Evolutionary conservation across 2,329 filamentous ascomycete genomes (phyloP).

Genomic region (Monosporascus sp.): DNA sequence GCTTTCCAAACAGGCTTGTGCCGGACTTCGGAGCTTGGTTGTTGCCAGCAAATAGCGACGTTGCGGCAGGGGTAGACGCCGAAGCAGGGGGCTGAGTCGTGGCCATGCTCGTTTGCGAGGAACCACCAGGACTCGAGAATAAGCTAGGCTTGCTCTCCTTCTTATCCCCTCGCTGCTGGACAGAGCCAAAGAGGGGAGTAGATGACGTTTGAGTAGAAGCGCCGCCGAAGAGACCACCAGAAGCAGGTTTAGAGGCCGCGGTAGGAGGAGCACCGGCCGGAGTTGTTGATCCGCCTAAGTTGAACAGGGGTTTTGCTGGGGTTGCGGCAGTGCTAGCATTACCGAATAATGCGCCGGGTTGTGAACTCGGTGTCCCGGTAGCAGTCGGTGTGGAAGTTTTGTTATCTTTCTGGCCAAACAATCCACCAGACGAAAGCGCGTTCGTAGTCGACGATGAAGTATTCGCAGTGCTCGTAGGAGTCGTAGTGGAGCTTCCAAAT

Average conservation of each 20-base stretch:
- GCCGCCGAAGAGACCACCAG: conserved; percentile 21
- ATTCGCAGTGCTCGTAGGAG: conserved; percentile 17
- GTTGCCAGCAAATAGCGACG: conserved; percentile 15
- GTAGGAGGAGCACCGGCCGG: conserved; percentile 51
- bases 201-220: conserved; percentile 17
- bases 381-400: conserved; percentile 15
- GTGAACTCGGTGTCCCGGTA: conserved; percentile 14
- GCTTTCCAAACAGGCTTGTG: conserved; percentile 20
- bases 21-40: conserved; percentile 13
- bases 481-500: conserved; percentile 27
- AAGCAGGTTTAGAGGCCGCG: conserved; percentile 27
- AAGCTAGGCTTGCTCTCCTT: conserved; percentile 16
- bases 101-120: conserved; percentile 16
- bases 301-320: conserved; percentile 44
- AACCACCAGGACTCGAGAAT: conserved; percentile 11
- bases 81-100: conserved; percentile 26
- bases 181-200: conserved; percentile 31
- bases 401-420: conserved; percentile 23
- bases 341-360: conserved; percentile 19
- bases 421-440: conserved; percentile 14
- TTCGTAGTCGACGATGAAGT: conserved; percentile 18
- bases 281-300: conserved; percentile 45
- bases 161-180: conserved; percentile 30
- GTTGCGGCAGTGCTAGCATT: conserved; percentile 27
- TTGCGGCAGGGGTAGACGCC: conserved; percentile 9